A percentile compares a stretch with the other conserved stretches of the same genome.
Conservation (phyloP, 306 rosid genomes). For the Pterocarpus macrocarpus region DNA sequence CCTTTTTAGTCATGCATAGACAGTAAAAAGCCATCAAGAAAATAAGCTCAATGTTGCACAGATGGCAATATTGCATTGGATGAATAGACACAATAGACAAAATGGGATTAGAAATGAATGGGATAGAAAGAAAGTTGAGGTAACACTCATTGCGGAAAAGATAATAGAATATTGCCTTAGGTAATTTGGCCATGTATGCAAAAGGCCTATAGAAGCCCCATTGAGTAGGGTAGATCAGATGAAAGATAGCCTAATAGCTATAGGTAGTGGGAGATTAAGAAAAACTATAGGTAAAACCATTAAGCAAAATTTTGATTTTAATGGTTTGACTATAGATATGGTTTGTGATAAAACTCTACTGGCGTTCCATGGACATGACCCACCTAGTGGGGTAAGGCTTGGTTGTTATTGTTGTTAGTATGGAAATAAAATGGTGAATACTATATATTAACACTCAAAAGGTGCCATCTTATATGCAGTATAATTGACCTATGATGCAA, state of each 20-base stretch:
- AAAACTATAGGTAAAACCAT: not conserved
- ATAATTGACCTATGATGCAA: not conserved
- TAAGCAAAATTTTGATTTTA: too few relatives aligned
- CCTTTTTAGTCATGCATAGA: too few relatives aligned
- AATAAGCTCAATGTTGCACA: not conserved
- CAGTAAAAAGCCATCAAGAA: not conserved
- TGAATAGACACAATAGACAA: not conserved
- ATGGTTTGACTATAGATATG: not conserved
- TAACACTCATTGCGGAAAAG: not conserved
- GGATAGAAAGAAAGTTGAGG: not conserved
- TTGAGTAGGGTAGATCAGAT: too few relatives aligned
- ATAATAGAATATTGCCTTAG: too few relatives aligned
- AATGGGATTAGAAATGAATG: not conserved
- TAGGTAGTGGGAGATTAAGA: not conserved
- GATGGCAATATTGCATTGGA: not conserved
- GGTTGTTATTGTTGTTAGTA: not conserved
- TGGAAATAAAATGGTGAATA: constrained; percentile 1
- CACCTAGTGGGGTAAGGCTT: not conserved
- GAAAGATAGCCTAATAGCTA: not conserved
- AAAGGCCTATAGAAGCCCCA: not conserved
- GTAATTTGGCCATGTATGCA: not conserved
- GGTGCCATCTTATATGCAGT: constrained; percentile 20
- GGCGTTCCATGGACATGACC: not conserved
- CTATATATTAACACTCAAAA: constrained; percentile 20
- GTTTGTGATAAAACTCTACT: too few relatives aligned